Base-by-base conservation (phyloP, 2,329 filamentous ascomycete species). In the Ascosphaera acerosa region DNA sequence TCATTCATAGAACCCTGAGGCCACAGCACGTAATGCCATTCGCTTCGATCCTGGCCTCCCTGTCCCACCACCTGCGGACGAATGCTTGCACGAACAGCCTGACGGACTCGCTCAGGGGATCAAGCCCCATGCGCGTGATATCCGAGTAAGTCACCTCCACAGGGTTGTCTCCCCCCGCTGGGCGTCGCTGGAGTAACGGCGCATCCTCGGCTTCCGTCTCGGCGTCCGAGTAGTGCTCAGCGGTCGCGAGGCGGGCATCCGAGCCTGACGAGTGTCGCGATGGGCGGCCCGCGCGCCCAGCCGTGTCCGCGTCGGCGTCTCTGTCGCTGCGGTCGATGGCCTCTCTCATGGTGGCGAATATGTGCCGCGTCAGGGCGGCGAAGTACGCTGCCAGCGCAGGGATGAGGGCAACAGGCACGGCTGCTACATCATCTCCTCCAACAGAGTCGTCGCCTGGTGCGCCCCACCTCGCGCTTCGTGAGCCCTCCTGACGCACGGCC, bases 361-460 rank as follows among this genome's bases (percentile, higher is more conserved):
- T 55, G 19, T 55, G 45, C 1, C 49, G 50, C 1, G 56, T 60
- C 22, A 60, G 44, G 4, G 55, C 54, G 19, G 56, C 56, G 46
- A 61, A 61, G 40, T 59, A 60, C 0, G 54, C 55, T 20, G 60
- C 51, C n/a, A 60, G 40, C 2, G 56, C 55, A n/a, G n/a, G n/a
- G n/a, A n/a, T n/a, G n/a, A n/a, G n/a, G n/a, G n/a, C n/a, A n/a
- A n/a, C n/a, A n/a, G n/a, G n/a, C n/a, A n/a, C n/a, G n/a, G n/a
- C n/a, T n/a, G n/a, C n/a, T n/a, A n/a, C n/a, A n/a, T n/a, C n/a
- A n/a, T n/a, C n/a, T n/a, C n/a, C n/a, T n/a, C n/a, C n/a, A n/a
- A n/a, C n/a, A n/a, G n/a, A n/a, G n/a, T n/a, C n/a, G n/a, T n/a
- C n/a, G n/a, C n/a, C n/a, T n/a, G n/a, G n/a, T n/a, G n/a, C n/a